Evolutionary conservation across 805 yeast genomes (phyloP), one percentile per base, ranked within the genome.

Genomic region (Teunomyces gatunensis): DNA sequence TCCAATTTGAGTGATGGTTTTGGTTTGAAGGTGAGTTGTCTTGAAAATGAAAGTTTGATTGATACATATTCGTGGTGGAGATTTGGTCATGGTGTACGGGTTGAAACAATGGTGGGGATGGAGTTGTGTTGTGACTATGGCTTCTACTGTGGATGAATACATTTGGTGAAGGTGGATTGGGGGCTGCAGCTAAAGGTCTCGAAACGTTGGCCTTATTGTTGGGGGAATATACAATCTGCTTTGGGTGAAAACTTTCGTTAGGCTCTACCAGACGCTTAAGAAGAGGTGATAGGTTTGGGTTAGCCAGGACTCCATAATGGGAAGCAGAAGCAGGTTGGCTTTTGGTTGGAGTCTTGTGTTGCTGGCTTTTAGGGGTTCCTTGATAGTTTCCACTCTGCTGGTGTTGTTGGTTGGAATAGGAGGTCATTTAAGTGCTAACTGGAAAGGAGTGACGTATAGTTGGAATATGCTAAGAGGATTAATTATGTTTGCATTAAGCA

Each of bases 81-180:
- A 37, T 27, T 36, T 45, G 52, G 37, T 52, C 49, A 44, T 52
- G 53, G 34, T 48, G 55, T 12, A 53, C 49, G 7, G 53, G 56
- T 29, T 45, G 53, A 37, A 48, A 53, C 27, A 52, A 39, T 15
- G 48, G 47, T 11, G 45, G 39, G 10, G 53, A 34, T 3, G 56
- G 52, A 11, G 56, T 45, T 13, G 46, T 11, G 33, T 53, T 53
- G 40, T 53, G 53, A 18, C 53, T 49, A 13, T 49, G 55, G 30
- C 51, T 47, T 33, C 55, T 39, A 17, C 51, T 28, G 42, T 52
- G 55, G 23, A 23, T 25, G 32, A 47, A 47, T 6, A 32, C 34
- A 10, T 37, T 46, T 10, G 32, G 32, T 17, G 44, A 30, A 10
- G 46, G 37, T 11, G 46, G 28, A 7, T 28, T 23, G 13, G 39